Base-by-base conservation (phyloP, 495 filamentous ascomycete genomes). In the Aspergillus nanangensis region DNA sequence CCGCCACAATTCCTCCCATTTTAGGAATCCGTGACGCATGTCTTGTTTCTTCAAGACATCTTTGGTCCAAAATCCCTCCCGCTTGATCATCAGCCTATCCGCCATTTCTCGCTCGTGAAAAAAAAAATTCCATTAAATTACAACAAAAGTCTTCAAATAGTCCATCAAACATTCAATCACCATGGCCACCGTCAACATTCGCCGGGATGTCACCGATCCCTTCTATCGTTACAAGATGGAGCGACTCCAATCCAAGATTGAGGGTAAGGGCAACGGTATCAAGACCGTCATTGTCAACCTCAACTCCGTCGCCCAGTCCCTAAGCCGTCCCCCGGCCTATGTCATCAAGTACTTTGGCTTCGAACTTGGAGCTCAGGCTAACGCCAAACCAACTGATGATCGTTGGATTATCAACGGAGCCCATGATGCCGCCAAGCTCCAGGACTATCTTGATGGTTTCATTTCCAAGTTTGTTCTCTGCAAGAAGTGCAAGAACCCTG, bases 201-300 rank as follows among this genome's bases (percentile, higher is more conserved):
- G 91, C 67, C 88, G 93, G 71, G 94, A 97, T 88, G 83, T 96
- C 74, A 84, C 82, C 74, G 93, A 98, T 75, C 87, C 88, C 68
- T 98, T 96, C 86, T 98, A 98, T 72, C 93, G 93, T 70, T 98
- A 98, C 82, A 98, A 98, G 81, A 98, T 98, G 93, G 93, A 98
- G 74, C 82, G 80, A 52, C 77, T 98, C 63, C 88, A 91, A 78
- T 95, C 93, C 69, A 98, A 98, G 81, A 93, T 98, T 61, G 93
- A 98, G 72, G 93, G 93, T 70, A 98, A 98, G 74, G 93, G 93
- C 48, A 98, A 98, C 66, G 86, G 93, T 60, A 88, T 90, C 75
- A 94, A 96, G 65, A 93, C 88, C 56, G 89, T 95, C 62, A 84
- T 98, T 58, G 90, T 93, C 81, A 98, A 98, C 71, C 68, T 98